Evolutionary conservation across 768 basidiomycete genomes (phyloP), one percentile per base, ranked within the genome.

Genomic region (Phaeotremella fagi): DNA sequence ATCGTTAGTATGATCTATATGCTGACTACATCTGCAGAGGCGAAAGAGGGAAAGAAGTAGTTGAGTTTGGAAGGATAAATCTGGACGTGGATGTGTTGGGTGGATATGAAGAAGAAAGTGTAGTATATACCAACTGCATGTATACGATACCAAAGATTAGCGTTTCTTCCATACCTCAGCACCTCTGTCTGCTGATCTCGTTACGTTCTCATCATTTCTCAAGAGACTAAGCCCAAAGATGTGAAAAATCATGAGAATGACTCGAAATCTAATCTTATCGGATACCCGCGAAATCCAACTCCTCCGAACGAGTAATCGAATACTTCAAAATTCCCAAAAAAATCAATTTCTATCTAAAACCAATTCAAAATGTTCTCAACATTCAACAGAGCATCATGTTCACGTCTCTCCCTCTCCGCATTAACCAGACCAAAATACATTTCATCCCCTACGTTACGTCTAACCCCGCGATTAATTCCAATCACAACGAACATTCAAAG

Each of bases 11-110:
- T 35, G 33, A 35, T 35, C 11, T 35, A 35, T 9, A 9, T n/a
- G 33, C n/a, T n/a, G n/a, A n/a, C n/a, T n/a, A n/a, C n/a, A 35
- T 44, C 16, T 36, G 28, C 50, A 72, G 70, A 72, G 62, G 70
- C 70, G 2, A 69, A 72, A 26, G 70, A 72, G 44, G 70, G 56
- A 1, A 68, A 68, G 54, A 72, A 71, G 59, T 71, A 62, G 45
- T 45, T 20, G 16, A 16, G 31, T 33, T 33, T 35, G 4, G n/a
- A n/a, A 22, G n/a, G 27, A 28, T 26, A 41, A 22, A 18, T 41
- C 20, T 41, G 38, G 38, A 18, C 11, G 33, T 9, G n/a, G 33
- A 35, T 35, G 11, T 9, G n/a, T 35, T 35, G 33, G 33, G 11
- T n/a, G n/a, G 33, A n/a, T 9, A n/a, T 9, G 6, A 15, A 35